Base-by-base conservation (phyloP, 176 grass and related monocot species). In the Phoenix roebelenii region DNA sequence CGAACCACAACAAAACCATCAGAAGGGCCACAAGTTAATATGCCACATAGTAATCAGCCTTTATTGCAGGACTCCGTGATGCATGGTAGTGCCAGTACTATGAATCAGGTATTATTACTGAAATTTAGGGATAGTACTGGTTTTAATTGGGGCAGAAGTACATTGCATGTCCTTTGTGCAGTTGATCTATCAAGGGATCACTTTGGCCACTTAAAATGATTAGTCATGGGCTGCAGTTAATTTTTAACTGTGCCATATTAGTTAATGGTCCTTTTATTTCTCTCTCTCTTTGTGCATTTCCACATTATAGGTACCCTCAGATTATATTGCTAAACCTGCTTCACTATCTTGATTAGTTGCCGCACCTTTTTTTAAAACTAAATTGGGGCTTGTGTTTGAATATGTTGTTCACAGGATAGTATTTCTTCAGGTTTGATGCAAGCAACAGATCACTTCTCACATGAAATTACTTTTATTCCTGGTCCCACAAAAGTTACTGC, bases 21-120 rank as follows among this genome's bases (percentile, higher is more conserved):
- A 32, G 85, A 89, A 52, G 51, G 35, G 71, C 61, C 75, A 48
- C 23, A 67, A 30, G 51, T 63, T 26, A 89, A 80, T 61, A 62
- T 57, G 20, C 65, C 76, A 74, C 18, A 66, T 44, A 30, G 58
- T 62, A 89, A 83, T 80, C 76, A 86, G 70, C 72, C 72, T 54
- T 32, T 39, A 51, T 54, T 63, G 18, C 66, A 77, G 76, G 64
- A 73, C 23, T 66, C 61, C 4, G 25, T 63, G 48, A 39, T 67
- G 9, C 30, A 66, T 63, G 30, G 52, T 52, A 74, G 64, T 55
- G 48, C 35, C 22, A 69, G 66, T 69, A 61, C 59, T 72, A 80
- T 57, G 18, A 63, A 74, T 59, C 79, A 83, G 85, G 85, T 95
- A 89, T 6, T 61, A 25, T 57, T n/a, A 39, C 12, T 58, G 55